Base-by-base conservation (phyloP, 306 rosid species). In the Begonia peltatifolia region DNA sequence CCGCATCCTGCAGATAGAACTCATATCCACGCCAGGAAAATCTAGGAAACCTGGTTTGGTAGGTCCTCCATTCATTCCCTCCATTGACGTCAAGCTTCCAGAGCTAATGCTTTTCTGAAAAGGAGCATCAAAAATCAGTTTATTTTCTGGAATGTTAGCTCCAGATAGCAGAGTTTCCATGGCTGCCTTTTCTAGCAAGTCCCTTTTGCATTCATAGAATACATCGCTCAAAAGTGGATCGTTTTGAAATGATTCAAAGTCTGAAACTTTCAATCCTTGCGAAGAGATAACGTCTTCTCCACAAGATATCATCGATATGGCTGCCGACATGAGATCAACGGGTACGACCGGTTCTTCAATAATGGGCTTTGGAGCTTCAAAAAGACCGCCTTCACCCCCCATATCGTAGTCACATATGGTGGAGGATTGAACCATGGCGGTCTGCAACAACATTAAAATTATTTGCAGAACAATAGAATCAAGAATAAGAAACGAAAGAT, bases 371-470 rank as follows among this genome's bases (percentile, higher is more conserved):
- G 99, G 99, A 50, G 99, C 99, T 65, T 83, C 82, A 71, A 92
- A 92, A 30, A 92, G 79, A 74, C 84, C 96, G 50, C 99, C 94
- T 60, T 92, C 96, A 41, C 74, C 93, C 63, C 84, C 94, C 73
- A 79, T 68, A 66, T 86, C 99, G 66, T 76, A 90, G 42, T 86
- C 95, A 3, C 76, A 75, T 59, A 90, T 74, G 63, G 62, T 77
- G 65, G 88, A 78, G 46, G 65, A 59, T 62, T 75, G 80, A 44
- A 44, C 47, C 36, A 30, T 30, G 36, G 36, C 36, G 4, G 38
- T 30, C 38, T 30, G 38, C 6, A 30, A 30, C 38, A 30, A 5
- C 38, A 30, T 30, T 30, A 13, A 58, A 30, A 53, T 30, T 17
- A 4, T 42, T 42, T 17, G 16, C 50, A 35, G 13, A 56, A 43